Conservation (phyloP, 371 early-diverging fungal genomes). For the Dinochytrium kinnereticum region DNA sequence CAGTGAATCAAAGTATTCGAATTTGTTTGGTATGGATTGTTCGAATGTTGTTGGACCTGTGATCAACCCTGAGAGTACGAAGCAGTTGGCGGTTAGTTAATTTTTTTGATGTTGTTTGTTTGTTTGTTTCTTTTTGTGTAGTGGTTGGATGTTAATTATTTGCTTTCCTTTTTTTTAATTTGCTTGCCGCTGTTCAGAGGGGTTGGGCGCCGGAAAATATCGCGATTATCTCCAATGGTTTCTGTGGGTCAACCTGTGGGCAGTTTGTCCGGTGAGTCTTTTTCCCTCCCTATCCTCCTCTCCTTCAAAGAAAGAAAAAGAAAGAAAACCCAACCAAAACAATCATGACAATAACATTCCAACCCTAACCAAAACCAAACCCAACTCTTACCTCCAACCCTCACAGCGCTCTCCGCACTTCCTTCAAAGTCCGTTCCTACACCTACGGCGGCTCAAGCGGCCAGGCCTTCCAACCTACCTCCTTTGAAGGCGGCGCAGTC, state of each 20-base stretch:
- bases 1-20: not conserved
- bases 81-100: not conserved
- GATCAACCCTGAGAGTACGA: not conserved
- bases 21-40: conserved; percentile 21
- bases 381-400: not conserved
- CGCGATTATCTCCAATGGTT: conserved; percentile 17
- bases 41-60: not conserved
- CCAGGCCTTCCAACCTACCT: conserved; percentile 19
- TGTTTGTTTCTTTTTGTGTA: not conserved
- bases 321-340: no score
- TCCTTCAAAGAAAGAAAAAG: conserved; percentile 6
- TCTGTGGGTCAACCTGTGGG: conserved; percentile 19
- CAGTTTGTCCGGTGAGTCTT: conserved; percentile 10
- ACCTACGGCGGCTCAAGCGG: conserved; percentile 26
- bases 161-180: not conserved
- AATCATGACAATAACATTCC: no score
- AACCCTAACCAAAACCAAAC: no score
- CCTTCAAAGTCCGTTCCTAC: conserved; percentile 8
- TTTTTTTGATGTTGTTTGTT: not conserved
- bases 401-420: conserved; percentile 25
- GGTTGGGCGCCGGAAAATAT: conserved; percentile 13
- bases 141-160: not conserved
- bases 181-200: not conserved
- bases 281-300: not conserved
- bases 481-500: conserved; percentile 22